A percentile compares a stretch with the other conserved stretches of the same genome.
phyloP scores from a whole-genome alignment of 768 basidiomycete species.

The Tubosaeta sp. region DNA sequence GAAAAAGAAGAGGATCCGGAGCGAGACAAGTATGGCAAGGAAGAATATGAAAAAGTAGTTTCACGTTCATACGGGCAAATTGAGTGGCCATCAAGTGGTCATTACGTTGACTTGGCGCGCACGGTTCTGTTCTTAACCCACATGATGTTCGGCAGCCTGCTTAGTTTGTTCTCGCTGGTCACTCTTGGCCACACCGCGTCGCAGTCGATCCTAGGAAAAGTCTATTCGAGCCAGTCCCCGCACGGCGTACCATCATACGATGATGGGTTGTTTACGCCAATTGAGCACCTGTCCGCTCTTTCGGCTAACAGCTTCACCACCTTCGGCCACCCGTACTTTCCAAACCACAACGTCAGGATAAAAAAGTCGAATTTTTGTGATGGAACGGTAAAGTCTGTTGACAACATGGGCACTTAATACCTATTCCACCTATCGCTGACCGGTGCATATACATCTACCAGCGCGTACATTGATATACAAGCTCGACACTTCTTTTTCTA shows the following conservation, averaged over 20 bases:
- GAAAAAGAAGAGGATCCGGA: conserved; percentile 47
- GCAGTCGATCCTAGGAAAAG: conserved; percentile 17
- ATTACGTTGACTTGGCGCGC: too few relatives aligned
- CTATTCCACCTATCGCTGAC: not conserved
- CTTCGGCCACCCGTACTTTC: conserved; percentile 42
- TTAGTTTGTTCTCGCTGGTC: conserved; percentile 18
- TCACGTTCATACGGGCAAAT: not conserved
- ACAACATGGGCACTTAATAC: not conserved
- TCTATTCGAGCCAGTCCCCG: not conserved
- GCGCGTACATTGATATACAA: conserved; percentile 59
- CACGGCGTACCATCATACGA: conserved; percentile 21
- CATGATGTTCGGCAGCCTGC: conserved; percentile 5
- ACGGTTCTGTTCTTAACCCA: not conserved
- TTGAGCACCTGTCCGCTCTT: conserved; percentile 27
- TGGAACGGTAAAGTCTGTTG: conserved; percentile 34
- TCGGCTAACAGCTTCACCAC: conserved; percentile 34
- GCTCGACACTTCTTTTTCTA: conserved; percentile 69
- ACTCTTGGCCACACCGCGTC: conserved; percentile 12
- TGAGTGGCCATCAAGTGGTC: too few relatives aligned
- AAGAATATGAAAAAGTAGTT: conserved; percentile 55
- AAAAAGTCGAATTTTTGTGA: conserved; percentile 40
- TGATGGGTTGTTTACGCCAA: conserved; percentile 32
- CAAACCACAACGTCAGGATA: conserved; percentile 38
- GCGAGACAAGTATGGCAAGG: conserved; percentile 50
- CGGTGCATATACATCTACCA: conserved; percentile 16